Evolutionary conservation across 371 early-diverging fungal genomes (phyloP).

Genomic region (Blastocladiella emersonii): DNA sequence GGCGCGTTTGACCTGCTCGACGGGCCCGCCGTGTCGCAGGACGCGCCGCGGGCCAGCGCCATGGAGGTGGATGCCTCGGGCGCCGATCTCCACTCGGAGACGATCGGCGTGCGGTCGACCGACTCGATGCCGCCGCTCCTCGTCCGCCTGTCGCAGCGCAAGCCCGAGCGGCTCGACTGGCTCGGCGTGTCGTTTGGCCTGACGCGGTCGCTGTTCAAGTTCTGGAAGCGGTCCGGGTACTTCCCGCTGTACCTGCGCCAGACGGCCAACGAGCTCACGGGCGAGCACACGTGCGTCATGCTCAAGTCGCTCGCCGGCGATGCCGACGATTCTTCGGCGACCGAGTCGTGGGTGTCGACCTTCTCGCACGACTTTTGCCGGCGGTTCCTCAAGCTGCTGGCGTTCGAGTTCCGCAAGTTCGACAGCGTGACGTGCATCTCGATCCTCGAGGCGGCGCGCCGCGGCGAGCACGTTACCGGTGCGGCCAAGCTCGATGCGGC

Average conservation of each 20-base stretch:
- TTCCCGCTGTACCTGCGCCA: slow-evolving; percentile 93
- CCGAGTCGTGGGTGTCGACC: slow-evolving; percentile 19
- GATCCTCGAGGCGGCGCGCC: slow-evolving; percentile 58
- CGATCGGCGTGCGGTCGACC: slow-evolving; percentile 4
- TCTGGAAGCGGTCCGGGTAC: slow-evolving; percentile 91
- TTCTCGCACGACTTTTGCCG: slow-evolving; percentile 67
- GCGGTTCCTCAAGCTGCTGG: slow-evolving; percentile 70
- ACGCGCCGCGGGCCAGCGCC: slow-evolving; percentile 15
- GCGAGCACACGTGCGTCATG: slow-evolving; percentile 96
- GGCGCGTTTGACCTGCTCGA: slow-evolving; percentile 56
- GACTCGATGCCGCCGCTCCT: slow-evolving; percentile 76
- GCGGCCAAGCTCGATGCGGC: slow-evolving; percentile 9
- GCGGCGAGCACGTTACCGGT: slow-evolving; percentile 12
- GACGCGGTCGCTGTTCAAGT: slow-evolving; percentile 77
- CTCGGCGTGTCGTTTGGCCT: slow-evolving; percentile 96
- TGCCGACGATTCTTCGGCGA: background rate
- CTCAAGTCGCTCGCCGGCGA: slow-evolving; percentile 37
- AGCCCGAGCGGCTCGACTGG: slow-evolving; percentile 71
- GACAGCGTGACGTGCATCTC: slow-evolving; percentile 61
- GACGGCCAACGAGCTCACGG: slow-evolving; percentile 91
- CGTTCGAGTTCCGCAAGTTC: slow-evolving; percentile 80
- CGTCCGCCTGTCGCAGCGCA: slow-evolving; percentile 62
- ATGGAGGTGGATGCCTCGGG: slow-evolving; percentile 30
- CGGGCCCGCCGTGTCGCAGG: slow-evolving; percentile 32
- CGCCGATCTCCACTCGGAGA: slow-evolving; percentile 17